Percentiles rank a stretch among this genome's conserved stretches.
Conservation (phyloP, 169 alveolate species). For the Plasmodium knowlesi region DNA sequence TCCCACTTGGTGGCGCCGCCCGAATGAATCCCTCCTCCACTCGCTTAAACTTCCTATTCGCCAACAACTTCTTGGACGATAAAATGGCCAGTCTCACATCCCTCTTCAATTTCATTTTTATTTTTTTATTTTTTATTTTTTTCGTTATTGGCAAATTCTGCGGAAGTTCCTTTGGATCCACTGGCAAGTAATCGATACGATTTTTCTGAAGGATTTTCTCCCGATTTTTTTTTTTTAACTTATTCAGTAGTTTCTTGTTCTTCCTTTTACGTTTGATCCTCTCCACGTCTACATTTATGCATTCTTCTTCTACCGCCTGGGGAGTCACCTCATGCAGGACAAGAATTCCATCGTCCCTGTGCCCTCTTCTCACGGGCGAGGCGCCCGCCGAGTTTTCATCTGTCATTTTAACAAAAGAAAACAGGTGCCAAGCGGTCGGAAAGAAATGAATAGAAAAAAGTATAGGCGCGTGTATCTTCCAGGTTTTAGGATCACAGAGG, state of each 20-base stretch:
- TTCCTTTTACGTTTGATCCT: not conserved
- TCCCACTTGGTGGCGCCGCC: not conserved
- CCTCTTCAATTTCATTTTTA: conserved; percentile 7
- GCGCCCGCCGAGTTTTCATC: not conserved
- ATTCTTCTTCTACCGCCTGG: conserved; percentile 18
- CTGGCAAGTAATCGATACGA: not conserved
- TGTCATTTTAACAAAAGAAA: not conserved
- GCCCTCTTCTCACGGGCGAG: not conserved
- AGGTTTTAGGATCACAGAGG: not conserved
- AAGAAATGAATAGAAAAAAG: not conserved
- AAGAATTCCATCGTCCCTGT: not conserved
- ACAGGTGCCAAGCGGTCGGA: not conserved
- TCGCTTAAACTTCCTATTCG: conserved; percentile 15
- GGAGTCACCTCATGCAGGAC: conserved; percentile 3
- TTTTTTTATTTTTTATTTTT: conserved; percentile 49
- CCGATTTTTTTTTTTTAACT: not conserved
- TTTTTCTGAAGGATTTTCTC: not conserved
- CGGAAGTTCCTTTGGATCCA: not conserved
- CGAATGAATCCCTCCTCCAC: conserved; percentile 52
- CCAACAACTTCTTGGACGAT: conserved; percentile 33
- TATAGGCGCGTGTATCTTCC: not conserved
- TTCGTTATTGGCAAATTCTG: conserved; percentile 44
- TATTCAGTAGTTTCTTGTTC: not conserved
- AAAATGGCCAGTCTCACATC: conserved; percentile 57
- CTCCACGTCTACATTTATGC: not conserved